Percentiles rank a stretch among this genome's conserved stretches.
These are phyloP conservation scores for Cynara cardunculus DNA, from an alignment of 129 eudicot genomes.

Conservation along the genomic window DNA sequence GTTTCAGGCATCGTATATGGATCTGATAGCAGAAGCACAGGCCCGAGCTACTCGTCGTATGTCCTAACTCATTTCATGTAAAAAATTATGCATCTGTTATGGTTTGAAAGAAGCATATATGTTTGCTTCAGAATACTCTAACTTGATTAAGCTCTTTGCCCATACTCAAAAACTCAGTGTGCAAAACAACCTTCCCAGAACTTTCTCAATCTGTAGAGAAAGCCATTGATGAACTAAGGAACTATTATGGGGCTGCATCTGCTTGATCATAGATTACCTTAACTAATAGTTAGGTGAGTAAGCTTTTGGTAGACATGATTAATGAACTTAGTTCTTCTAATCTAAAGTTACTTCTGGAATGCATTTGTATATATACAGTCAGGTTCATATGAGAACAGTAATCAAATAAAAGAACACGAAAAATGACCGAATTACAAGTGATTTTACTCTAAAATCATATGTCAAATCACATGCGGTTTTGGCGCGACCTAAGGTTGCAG, in stretches of 20 bases:
- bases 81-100: not conserved
- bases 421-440: too few relatives aligned
- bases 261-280: conserved; percentile 16
- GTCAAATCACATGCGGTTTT: too few relatives aligned
- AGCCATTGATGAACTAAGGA: conserved; percentile 54
- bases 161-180: conserved; percentile 32
- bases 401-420: too few relatives aligned
- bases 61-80: not conserved
- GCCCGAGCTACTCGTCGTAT: conserved; percentile 67
- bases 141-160: conserved; percentile 3
- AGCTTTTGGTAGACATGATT: not conserved
- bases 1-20: conserved; percentile 64
- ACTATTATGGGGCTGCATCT: conserved; percentile 47
- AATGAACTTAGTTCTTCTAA: not conserved
- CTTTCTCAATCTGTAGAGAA: conserved; percentile 55
- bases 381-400: too few relatives aligned
- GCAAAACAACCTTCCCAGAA: conserved; percentile 59
- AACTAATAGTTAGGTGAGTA: conserved; percentile 14
- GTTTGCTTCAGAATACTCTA: not conserved
- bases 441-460: too few relatives aligned
- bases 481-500: too few relatives aligned
- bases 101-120: not conserved
- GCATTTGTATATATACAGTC: not conserved
- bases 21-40: conserved; percentile 64
- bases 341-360: not conserved